Evolutionary conservation across 1,139 yeast genomes (phyloP), one percentile per base, ranked within the genome.

Genomic region (Pichia sp.): DNA sequence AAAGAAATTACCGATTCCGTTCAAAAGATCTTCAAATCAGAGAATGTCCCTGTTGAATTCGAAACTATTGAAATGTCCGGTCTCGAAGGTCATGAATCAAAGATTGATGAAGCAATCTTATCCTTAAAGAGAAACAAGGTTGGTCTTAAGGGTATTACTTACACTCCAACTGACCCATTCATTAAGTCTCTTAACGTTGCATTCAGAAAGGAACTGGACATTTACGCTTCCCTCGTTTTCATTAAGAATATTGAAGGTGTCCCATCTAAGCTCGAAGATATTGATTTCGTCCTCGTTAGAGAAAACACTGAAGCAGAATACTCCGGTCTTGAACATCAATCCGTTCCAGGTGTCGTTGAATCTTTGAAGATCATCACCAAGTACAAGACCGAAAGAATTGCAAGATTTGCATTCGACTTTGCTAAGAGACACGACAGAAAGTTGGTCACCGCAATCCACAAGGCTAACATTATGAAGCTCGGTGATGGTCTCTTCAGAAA

Each of bases 261-360:
- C 51, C 73, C 84, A 65, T 81, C 95, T 47, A 84, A 91, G 63
- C 75, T 86, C 60, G 73, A 79, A 45, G 87, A 84, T 49, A 84
- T 88, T 49, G 97, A 88, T 67, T 76, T 88, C 61, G 96, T 88
- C 33, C 73, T 91, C 49, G 94, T 91, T 57, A 86, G 98, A 73
- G 98, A 91, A 69, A 91, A 91, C 75, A 74, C 87, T 37, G 97
- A 91, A 69, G 97, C 96, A 70, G 98, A 91, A 67, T 91, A 87
- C 72, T 87, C 97, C 40, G 98, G 98, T 55, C 74, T 91, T 58
- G 98, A 91, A 72, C 97, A 91, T 68, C 93, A 84, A 66, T 85
- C 96, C 34, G 93, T 85, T 57, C 94, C 95, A 50, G 98, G 96
- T 64, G 96, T 88, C 48, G 97, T 91, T 51, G 97, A 91, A 72